Evolutionary conservation across 225 moss, liverwort and hornwort genomes (phyloP).

Genomic region (Pleurozium schreberi): DNA sequence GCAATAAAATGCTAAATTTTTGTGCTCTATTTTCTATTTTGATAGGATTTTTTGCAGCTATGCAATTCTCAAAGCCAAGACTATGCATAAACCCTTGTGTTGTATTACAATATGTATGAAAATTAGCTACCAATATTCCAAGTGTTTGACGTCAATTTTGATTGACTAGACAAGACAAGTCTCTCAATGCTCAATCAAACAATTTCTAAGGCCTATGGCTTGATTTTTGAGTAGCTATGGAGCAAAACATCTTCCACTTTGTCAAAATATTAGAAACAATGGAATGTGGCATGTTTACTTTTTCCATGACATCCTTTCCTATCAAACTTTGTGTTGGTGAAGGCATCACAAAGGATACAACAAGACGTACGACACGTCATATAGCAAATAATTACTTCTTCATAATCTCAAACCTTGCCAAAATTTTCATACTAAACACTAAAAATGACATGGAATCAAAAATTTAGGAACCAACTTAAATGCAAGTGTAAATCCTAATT

Average conservation of each 20-base stretch:
- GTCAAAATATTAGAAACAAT: background rate
- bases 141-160: background rate
- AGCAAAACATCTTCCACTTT: background rate
- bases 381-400: background rate
- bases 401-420: background rate
- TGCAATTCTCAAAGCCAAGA: background rate
- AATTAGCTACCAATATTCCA: background rate
- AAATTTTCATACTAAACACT: background rate
- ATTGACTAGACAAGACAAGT: background rate
- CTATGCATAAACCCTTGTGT: fast-evolving
- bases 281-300: background rate
- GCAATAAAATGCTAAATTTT: background rate
- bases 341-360: background rate
- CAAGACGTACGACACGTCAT: background rate
- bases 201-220: fast-evolving
- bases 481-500: background rate
- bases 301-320: background rate
- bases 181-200: background rate
- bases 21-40: background rate
- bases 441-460: fast-evolving
- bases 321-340: background rate
- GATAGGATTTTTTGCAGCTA: background rate
- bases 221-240: background rate
- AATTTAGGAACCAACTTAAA: background rate
- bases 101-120: background rate